phyloP scores from a whole-genome alignment of 768 basidiomycete genomes.

The Pleurotus giganteus region DNA sequence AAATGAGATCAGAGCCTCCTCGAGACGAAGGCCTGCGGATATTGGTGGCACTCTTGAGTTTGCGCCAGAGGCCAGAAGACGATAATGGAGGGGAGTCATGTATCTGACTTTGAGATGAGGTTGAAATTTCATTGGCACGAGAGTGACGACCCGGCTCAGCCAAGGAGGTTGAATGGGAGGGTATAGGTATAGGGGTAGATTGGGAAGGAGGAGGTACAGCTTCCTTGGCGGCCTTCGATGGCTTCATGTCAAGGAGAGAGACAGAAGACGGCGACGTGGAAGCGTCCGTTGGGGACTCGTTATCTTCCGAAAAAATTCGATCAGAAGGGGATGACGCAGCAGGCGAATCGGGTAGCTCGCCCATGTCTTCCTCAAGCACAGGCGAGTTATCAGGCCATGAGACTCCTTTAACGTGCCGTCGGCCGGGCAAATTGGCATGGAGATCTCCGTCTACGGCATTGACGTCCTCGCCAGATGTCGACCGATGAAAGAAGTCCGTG shows the following conservation, averaged over 20 bases:
- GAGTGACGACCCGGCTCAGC: neutral
- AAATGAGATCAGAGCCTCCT: neutral
- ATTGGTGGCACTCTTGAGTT: slow-evolving; percentile 17
- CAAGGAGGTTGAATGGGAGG: neutral
- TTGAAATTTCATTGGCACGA: no score
- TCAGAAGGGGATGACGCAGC: neutral
- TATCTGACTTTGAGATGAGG: neutral
- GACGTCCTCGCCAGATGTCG: slow-evolving; percentile 17
- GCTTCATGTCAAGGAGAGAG: slow-evolving; percentile 3
- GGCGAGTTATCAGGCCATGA: neutral
- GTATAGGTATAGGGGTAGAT: neutral
- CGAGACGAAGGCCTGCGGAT: slow-evolving; percentile 6
- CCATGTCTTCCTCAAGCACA: neutral
- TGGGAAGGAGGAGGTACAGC: neutral
- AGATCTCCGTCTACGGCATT: slow-evolving; percentile 15
- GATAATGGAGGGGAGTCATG: neutral
- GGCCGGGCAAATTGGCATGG: neutral
- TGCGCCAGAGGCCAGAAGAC: slow-evolving; percentile 5
- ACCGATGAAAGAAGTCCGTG: slow-evolving; percentile 24
- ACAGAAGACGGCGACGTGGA: neutral
- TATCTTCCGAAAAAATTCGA: neutral
- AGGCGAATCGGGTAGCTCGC: neutral
- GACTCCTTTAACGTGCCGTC: neutral
- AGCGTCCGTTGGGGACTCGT: neutral
- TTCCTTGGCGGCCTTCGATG: neutral